A percentile compares a stretch with the other conserved stretches of the same genome.
phyloP scores from a whole-genome alignment of 345 rosid genomes.

The Populus deltoides region DNA sequence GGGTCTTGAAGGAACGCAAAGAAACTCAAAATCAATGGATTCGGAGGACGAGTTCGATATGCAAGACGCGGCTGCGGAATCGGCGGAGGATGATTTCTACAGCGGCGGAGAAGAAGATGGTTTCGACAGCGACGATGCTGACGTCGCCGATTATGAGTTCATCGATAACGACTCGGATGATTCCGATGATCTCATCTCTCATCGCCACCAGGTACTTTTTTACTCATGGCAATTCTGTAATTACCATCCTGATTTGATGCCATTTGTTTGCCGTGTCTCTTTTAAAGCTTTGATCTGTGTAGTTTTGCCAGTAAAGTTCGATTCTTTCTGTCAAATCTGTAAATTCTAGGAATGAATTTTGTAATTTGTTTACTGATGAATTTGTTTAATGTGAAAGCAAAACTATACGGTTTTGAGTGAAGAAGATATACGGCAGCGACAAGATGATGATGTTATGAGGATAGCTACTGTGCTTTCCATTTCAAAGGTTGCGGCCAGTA shows the following conservation, averaged over 20 bases:
- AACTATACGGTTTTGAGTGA: conserved; percentile 28
- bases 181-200: conserved; percentile 57
- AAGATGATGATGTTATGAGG: conserved; percentile 28
- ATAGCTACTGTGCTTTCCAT: conserved; percentile 34
- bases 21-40: conserved; percentile 24
- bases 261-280: background rate
- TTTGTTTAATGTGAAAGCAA: conserved; percentile 18
- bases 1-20: background rate
- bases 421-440: conserved; percentile 25
- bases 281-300: background rate
- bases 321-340: background rate
- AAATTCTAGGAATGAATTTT: background rate
- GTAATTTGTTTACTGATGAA: background rate
- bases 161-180: conserved; percentile 72
- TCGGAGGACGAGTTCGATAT: conserved; percentile 54
- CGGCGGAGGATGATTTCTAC: conserved; percentile 75
- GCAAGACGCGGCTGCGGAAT: conserved; percentile 50
- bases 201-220: conserved; percentile 55
- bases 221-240: background rate
- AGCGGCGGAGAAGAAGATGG: conserved; percentile 62
- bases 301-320: background rate
- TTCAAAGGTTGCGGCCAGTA: conserved; percentile 22
- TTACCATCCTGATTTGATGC: background rate
- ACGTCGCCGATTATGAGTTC: conserved; percentile 62
- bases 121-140: conserved; percentile 48